Base-by-base conservation (phyloP, 768 basidiomycete genomes). In the Trametes cingulata region DNA sequence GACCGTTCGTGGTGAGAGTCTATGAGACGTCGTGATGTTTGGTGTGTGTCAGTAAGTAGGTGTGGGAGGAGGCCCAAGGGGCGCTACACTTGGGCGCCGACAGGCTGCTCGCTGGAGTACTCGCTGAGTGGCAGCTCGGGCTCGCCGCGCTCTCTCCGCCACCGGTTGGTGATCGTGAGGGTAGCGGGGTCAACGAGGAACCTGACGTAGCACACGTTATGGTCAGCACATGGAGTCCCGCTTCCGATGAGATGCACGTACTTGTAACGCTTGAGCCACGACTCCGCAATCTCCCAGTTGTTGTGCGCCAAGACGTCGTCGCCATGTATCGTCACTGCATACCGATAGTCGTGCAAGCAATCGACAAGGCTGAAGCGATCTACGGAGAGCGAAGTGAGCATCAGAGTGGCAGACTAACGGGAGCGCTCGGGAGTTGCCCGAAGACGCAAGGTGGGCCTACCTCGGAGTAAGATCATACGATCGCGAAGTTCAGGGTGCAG, bases 401-500 rank as follows among this genome's bases (percentile, higher is more conserved):
- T n/a, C 13, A 19, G 12, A 10, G 29, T 33, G 29, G 29, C 29
- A 6, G 29, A 25, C 7, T 13, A 15, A 17, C 20, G 29, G 35
- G 48, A 20, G 36, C 36, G 22, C 10, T 17, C 19, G 35, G 36
- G 9, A 1, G 19, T n/a, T 15, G 35, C 10, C 12, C 22, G 50
- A 20, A n/a, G 35, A 10, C 35, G 4, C 36, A 17, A 24, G 4
- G 10, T 35, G 49, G 19, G 72, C 78, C 52, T 70, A 88, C 94
- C 90, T 78, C 93, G 82, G 35, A 93, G 76, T 17, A 96, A 78
- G 66, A 98, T 97, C 81, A 96, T 89, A 35, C 93, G 83, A 67
- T 97, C 95, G 36, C 95, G 84, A 56, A 98, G 77, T 67, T 93
- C 90, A 47, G 95, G 91, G 74, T 95, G 91, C 59, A 93, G 81